Conservation (phyloP, 192 early-diverging fungal genomes). For the Coemansia brasiliensis region DNA sequence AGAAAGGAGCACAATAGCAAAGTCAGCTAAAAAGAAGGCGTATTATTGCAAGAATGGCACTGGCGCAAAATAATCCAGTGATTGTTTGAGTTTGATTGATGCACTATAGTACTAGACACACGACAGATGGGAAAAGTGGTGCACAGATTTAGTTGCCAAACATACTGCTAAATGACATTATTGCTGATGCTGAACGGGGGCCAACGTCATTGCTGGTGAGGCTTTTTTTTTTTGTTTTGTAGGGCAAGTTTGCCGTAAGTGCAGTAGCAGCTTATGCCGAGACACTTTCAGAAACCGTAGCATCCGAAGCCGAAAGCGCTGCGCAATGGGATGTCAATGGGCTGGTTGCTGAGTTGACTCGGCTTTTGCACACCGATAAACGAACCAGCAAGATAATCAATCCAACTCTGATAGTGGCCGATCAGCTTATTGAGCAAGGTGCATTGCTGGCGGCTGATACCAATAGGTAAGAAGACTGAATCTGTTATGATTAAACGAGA, state of each 20-base stretch:
- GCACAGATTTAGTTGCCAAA: no score
- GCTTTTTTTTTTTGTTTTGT: constrained; percentile 9
- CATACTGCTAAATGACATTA: no score
- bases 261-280: constrained; percentile 47
- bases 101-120: no score
- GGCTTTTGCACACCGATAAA: constrained; percentile 46
- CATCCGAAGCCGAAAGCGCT: background rate
- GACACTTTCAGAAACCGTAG: constrained; percentile 19
- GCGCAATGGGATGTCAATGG: constrained; percentile 35
- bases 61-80: no score
- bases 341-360: constrained; percentile 39
- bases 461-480: constrained; percentile 15
- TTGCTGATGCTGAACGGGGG: no score
- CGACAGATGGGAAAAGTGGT: no score
- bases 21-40: no score
- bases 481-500: constrained; percentile 1
- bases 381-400: constrained; percentile 50
- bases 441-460: constrained; percentile 30
- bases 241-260: constrained; percentile 49
- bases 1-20: no score
- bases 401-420: constrained; percentile 47
- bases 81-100: no score
- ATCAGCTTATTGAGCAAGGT: constrained; percentile 50
- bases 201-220: background rate
- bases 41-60: no score